Percentiles rank a stretch among this genome's conserved stretches.
Conservation (phyloP, 441 rosid species). For the Pelargonium australe region DNA sequence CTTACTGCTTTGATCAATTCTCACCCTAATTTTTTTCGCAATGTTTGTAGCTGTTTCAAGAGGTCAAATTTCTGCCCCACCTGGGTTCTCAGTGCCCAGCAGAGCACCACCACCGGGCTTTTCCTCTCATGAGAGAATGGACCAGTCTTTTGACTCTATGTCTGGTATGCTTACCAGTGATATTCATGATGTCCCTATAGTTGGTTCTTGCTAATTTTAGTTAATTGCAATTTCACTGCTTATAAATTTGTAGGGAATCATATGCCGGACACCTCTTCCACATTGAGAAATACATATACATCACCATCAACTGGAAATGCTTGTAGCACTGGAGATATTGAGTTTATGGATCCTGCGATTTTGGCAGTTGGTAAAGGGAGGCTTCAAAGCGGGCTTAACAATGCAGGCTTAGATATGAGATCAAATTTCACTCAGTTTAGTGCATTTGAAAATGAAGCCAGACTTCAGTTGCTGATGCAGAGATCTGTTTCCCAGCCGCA, state of each 20-base stretch:
- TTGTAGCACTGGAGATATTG: conserved; percentile 49
- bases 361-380: conserved; percentile 92
- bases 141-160: conserved; percentile 42
- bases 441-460: conserved; percentile 60
- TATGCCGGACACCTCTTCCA: conserved; percentile 37
- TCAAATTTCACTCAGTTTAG: conserved; percentile 39
- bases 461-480: conserved; percentile 63
- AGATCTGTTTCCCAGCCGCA: conserved; percentile 52
- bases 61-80: conserved; percentile 78
- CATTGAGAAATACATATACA: conserved; percentile 52
- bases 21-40: not conserved
- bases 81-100: conserved; percentile 78
- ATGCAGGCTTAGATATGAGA: conserved; percentile 46
- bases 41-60: conserved; percentile 47
- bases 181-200: not conserved
- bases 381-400: conserved; percentile 48
- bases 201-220: conserved; percentile 4
- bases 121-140: conserved; percentile 62
- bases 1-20: not conserved
- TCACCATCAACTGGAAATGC: conserved; percentile 33
- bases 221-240: not conserved
- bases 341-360: conserved; percentile 90
- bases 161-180: conserved; percentile 37
- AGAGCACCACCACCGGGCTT: conserved; percentile 97
- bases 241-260: conserved; percentile 39